These are phyloP conservation scores for Climacium dendroides DNA, from an alignment of 225 moss, liverwort and hornwort genomes.

Conservation along the genomic window DNA sequence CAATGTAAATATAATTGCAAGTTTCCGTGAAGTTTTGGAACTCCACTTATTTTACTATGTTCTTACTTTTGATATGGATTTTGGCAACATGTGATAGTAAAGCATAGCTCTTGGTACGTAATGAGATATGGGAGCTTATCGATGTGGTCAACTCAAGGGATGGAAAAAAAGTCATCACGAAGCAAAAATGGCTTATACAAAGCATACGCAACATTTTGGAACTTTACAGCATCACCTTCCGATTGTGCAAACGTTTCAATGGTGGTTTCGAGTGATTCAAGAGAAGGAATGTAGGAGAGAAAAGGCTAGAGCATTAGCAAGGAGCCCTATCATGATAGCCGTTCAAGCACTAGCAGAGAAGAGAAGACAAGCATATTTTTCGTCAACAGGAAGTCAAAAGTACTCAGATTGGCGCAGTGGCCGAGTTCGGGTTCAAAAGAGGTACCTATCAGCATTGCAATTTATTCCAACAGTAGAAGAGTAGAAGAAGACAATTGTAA, in stretches of 20 bases:
- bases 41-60: accelerated
- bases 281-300: background rate
- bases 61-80: background rate
- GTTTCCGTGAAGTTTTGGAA: background rate
- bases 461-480: too few relatives aligned
- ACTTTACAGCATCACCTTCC: background rate
- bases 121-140: background rate
- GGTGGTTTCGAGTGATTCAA: background rate
- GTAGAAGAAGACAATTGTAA: too few relatives aligned
- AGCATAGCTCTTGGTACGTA: background rate
- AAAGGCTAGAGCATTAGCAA: background rate
- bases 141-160: too few relatives aligned
- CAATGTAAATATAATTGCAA: background rate
- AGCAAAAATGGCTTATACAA: background rate
- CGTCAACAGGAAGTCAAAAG: background rate
- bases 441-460: too few relatives aligned
- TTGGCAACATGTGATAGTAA: background rate
- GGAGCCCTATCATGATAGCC: background rate
- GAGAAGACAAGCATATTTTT: background rate
- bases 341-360: background rate
- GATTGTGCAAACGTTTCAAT: background rate
- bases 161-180: background rate
- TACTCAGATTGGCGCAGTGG: background rate
- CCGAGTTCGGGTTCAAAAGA: background rate
- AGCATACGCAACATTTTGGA: background rate